phyloP scores from a whole-genome alignment of 257 asterid species.

The Henckelia pumila region DNA sequence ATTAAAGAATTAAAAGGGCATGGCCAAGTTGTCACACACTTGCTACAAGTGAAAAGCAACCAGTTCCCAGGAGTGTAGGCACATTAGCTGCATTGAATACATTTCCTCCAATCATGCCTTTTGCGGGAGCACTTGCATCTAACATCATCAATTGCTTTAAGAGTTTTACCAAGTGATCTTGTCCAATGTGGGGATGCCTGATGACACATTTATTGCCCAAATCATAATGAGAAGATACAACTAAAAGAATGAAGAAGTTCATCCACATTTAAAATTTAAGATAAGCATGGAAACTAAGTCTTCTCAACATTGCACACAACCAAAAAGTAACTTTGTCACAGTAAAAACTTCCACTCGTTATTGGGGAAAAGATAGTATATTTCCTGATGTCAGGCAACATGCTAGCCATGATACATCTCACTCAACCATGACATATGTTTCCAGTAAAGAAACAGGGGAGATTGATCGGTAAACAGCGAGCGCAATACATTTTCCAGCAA shows the following conservation, averaged over 20 bases:
- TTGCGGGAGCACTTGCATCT: conserved; percentile 56
- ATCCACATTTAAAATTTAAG: not conserved
- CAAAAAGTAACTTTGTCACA: not conserved
- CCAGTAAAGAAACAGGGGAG: not conserved
- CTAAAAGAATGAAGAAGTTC: conserved; percentile 15
- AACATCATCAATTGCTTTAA: conserved; percentile 71
- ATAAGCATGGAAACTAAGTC: not conserved
- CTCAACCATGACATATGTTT: not conserved
- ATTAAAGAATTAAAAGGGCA: not conserved
- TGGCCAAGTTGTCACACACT: conserved; percentile 42
- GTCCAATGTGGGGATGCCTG: conserved; percentile 85
- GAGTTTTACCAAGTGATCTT: conserved; percentile 93
- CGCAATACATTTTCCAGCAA: not conserved
- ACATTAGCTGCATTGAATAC: conserved; percentile 72
- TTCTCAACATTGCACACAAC: not conserved
- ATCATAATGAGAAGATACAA: conserved; percentile 18
- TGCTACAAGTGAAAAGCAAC: conserved; percentile 76
- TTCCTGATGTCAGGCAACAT: not conserved
- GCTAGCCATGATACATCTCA: not conserved
- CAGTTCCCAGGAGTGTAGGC: conserved; percentile 88
- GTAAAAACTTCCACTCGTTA: too few relatives aligned
- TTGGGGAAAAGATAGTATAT: too few relatives aligned
- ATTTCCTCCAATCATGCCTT: conserved; percentile 47
- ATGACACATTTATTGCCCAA: conserved; percentile 22
- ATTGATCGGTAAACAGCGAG: not conserved